These are phyloP conservation scores for Allantophomopsis cytisporea DNA, from an alignment of 2,329 filamentous ascomycete genomes.

Conservation along the genomic window DNA sequence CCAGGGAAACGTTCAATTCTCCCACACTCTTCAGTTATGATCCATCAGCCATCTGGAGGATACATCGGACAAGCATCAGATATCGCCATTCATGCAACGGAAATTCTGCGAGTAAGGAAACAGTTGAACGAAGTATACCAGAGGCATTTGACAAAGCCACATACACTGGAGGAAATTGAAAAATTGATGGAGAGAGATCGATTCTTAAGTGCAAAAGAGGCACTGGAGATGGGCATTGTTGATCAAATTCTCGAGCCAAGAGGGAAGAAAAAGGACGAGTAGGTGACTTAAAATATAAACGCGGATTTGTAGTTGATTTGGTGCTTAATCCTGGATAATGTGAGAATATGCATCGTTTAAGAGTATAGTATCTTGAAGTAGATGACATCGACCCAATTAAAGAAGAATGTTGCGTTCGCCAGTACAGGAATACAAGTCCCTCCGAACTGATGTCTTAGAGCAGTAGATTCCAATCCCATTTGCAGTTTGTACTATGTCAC, in stretches of 20 bases:
- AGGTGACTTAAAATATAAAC: not conserved
- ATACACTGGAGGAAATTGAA: conserved; percentile 72
- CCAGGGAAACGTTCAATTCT: conserved; percentile 77
- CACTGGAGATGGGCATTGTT: conserved; percentile 78
- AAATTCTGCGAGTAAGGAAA: conserved; percentile 77
- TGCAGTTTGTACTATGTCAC: no score
- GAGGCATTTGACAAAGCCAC: conserved; percentile 72
- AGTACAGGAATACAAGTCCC: no score
- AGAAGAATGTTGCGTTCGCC: no score
- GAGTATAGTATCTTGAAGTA: no score
- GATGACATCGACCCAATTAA: no score
- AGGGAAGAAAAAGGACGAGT: conserved; percentile 25
- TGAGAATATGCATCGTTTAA: no score
- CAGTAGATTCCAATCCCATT: no score
- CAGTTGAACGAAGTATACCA: conserved; percentile 87
- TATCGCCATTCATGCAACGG: conserved; percentile 93
- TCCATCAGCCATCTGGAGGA: conserved; percentile 83
- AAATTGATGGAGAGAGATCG: conserved; percentile 95
- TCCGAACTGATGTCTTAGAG: no score
- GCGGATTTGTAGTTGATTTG: no score
- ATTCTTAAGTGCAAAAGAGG: conserved; percentile 82
- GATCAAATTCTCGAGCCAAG: conserved; percentile 73
- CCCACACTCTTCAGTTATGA: conserved; percentile 92
- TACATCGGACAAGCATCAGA: conserved; percentile 57
- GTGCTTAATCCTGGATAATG: no score